Conservation (phyloP, 2,329 filamentous ascomycete genomes). For the Huntiella moniliformis region DNA sequence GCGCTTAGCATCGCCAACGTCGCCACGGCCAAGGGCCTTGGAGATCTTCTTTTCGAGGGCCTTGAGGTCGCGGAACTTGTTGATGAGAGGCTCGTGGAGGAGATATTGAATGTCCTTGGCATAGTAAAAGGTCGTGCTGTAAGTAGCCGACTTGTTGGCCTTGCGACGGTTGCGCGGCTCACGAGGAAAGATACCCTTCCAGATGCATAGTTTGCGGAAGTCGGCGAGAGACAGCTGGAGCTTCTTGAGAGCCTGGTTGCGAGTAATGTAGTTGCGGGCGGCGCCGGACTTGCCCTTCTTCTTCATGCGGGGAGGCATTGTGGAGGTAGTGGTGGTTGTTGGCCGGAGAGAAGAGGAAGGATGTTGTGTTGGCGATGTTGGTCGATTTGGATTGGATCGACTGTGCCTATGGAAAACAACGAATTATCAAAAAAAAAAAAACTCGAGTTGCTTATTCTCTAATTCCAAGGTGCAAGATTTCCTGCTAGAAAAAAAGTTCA, state of each 20-base stretch:
- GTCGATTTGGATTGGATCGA: no score
- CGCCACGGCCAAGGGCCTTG: slow-evolving; percentile 74
- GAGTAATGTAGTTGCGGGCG: slow-evolving; percentile 95
- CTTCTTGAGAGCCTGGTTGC: slow-evolving; percentile 93
- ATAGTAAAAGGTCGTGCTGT: slow-evolving; percentile 80
- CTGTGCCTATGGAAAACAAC: no score
- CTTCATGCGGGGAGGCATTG: slow-evolving; percentile 55
- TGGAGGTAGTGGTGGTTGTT: slow-evolving; percentile 3
- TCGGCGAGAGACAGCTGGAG: slow-evolving; percentile 93
- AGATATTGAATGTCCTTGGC: slow-evolving; percentile 97
- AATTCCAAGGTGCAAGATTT: neutral
- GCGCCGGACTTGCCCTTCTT: slow-evolving; percentile 84
- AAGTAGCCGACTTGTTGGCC: slow-evolving; percentile 75
- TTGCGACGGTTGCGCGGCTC: slow-evolving; percentile 96
- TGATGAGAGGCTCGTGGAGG: slow-evolving; percentile 81
- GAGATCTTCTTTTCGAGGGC: slow-evolving; percentile 94
- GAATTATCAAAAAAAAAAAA: no score
- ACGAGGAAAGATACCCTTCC: slow-evolving; percentile 97
- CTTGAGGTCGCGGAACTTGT: slow-evolving; percentile 95
- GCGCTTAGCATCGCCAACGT: slow-evolving; percentile 72
- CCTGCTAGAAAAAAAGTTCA: slow-evolving; percentile 18
- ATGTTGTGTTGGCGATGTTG: neutral
- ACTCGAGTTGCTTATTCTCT: no score
- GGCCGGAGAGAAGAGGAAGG: slow-evolving; percentile 1
- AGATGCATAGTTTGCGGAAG: slow-evolving; percentile 96